Percentiles rank a stretch among this genome's conserved stretches.
phyloP scores from a whole-genome alignment of 768 basidiomycete species.

The Tricholoma furcatifolium region DNA sequence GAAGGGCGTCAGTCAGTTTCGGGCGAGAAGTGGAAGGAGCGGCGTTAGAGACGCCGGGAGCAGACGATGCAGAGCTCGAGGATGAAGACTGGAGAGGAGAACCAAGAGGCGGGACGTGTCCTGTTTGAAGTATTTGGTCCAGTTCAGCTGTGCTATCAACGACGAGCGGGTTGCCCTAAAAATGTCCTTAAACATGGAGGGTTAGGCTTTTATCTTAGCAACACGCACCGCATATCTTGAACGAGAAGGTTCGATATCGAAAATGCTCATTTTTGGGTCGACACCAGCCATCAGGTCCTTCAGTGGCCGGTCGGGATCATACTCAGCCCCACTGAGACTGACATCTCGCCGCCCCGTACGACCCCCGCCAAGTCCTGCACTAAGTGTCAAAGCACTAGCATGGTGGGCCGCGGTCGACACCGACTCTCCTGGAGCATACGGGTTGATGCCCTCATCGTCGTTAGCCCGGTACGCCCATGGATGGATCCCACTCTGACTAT shows the following conservation, averaged over 20 bases:
- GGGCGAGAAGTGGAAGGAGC: slow-evolving; percentile 42
- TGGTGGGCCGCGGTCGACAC: slow-evolving; percentile 88
- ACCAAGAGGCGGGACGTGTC: slow-evolving; percentile 35
- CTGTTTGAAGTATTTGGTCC: slow-evolving; percentile 58
- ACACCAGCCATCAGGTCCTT: slow-evolving; percentile 69
- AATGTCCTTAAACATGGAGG: slow-evolving; percentile 6
- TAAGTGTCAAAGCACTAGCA: slow-evolving; percentile 83
- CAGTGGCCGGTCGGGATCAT: slow-evolving; percentile 80
- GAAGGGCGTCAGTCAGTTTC: slow-evolving; percentile 69
- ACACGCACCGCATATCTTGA: slow-evolving; percentile 48
- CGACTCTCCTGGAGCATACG: slow-evolving; percentile 66
- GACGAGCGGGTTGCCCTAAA: slow-evolving; percentile 45
- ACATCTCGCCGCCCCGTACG: slow-evolving; percentile 48
- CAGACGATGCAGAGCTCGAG: slow-evolving; percentile 46
- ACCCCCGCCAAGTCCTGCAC: slow-evolving; percentile 73
- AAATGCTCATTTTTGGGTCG: slow-evolving; percentile 53
- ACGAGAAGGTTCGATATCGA: slow-evolving; percentile 51
- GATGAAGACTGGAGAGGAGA: slow-evolving; percentile 51
- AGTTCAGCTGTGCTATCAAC: slow-evolving; percentile 63
- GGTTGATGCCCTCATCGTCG: slow-evolving; percentile 50
- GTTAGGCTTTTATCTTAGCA: background rate
- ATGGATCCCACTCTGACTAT: slow-evolving; percentile 45
- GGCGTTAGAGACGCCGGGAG: slow-evolving; percentile 29
- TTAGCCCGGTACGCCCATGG: slow-evolving; percentile 50
- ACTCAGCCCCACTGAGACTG: slow-evolving; percentile 75